These are phyloP conservation scores for Jaapia argillacea DNA, from an alignment of 768 basidiomycete genomes.

Conservation along the genomic window DNA sequence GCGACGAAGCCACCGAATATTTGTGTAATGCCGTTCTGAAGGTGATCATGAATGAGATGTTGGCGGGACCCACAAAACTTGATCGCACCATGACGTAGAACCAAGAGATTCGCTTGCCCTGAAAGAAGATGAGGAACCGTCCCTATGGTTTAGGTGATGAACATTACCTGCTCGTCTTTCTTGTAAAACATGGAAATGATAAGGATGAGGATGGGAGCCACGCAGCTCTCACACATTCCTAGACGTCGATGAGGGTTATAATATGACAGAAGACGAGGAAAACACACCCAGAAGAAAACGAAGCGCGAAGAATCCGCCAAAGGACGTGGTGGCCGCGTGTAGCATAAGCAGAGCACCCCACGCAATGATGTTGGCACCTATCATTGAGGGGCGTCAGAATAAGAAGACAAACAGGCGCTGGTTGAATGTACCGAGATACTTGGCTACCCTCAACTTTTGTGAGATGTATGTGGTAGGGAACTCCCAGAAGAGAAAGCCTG, in stretches of 20 bases:
- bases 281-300: conserved; percentile 46
- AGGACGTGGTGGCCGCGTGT: conserved; percentile 45
- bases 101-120: conserved; percentile 51
- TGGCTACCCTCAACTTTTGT: conserved; percentile 48
- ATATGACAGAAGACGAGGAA: neutral
- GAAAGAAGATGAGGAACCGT: too few relatives aligned
- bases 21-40: conserved; percentile 47
- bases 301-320: conserved; percentile 52
- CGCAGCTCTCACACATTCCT: conserved; percentile 65
- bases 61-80: too few relatives aligned
- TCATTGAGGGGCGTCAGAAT: neutral
- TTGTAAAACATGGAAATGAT: conserved; percentile 62
- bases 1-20: conserved; percentile 57
- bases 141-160: too few relatives aligned
- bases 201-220: conserved; percentile 51
- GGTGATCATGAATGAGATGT: neutral
- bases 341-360: conserved; percentile 55
- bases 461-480: conserved; percentile 59
- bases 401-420: conserved; percentile 1
- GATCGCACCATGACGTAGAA: conserved; percentile 53
- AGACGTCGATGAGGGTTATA: neutral
- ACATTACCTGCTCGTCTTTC: conserved; percentile 56
- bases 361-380: conserved; percentile 45
- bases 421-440: conserved; percentile 41
- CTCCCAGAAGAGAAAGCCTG: conserved; percentile 51